These are phyloP conservation scores for Candida yuanshanica DNA, from an alignment of 805 yeast genomes.

Conservation along the genomic window DNA sequence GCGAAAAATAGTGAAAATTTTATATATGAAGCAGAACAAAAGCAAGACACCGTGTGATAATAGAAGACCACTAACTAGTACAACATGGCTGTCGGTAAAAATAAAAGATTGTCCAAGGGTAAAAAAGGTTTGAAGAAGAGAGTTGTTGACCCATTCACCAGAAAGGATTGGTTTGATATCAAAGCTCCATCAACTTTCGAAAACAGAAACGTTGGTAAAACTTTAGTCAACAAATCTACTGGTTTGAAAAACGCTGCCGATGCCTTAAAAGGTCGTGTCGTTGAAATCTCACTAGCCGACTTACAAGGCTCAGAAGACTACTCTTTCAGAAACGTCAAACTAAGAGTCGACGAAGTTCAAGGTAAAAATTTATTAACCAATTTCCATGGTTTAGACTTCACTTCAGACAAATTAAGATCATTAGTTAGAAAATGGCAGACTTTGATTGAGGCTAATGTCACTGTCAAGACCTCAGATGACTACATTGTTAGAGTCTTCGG, in stretches of 20 bases:
- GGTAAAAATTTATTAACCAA: constrained; percentile 97
- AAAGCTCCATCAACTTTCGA: constrained; percentile 98
- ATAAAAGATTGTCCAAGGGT: constrained; percentile 76
- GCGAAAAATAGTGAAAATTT: neutral
- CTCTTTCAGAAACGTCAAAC: constrained; percentile 93
- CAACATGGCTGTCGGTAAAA: constrained; percentile 75
- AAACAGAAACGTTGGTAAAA: constrained; percentile 97
- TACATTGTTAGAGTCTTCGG: constrained; percentile 91
- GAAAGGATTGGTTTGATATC: constrained; percentile 97
- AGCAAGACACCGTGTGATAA: neutral
- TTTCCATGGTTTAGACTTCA: constrained; percentile 98
- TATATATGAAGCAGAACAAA: neutral
- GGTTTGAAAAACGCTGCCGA: constrained; percentile 97
- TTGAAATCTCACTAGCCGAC: constrained; percentile 93
- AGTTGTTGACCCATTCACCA: constrained; percentile 98
- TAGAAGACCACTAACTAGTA: neutral
- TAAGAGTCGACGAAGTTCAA: constrained; percentile 98
- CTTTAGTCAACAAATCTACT: constrained; percentile 94
- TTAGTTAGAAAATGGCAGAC: constrained; percentile 98
- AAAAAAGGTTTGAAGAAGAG: constrained; percentile 98
- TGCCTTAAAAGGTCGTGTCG: constrained; percentile 95
- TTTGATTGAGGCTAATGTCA: constrained; percentile 92
- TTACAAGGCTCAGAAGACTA: constrained; percentile 98
- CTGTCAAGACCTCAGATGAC: constrained; percentile 95
- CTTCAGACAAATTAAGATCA: constrained; percentile 92